Evolutionary conservation across 1,284 basidiomycete genomes (phyloP).

Genomic region (Ganoderma resinaceum): DNA sequence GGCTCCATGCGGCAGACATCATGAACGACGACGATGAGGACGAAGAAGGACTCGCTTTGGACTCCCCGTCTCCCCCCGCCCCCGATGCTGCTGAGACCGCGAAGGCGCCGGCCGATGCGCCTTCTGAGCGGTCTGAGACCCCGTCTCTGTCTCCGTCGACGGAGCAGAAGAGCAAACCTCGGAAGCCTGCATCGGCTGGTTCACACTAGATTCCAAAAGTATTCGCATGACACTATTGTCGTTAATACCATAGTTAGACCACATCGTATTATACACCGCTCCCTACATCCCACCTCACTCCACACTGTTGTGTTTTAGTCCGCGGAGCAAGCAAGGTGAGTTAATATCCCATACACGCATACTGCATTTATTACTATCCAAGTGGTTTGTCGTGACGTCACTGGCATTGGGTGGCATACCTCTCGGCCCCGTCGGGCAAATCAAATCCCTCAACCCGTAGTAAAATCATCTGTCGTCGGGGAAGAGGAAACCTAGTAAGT

Average conservation of each 20-base stretch:
- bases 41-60: slow-evolving; percentile 21
- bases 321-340: not conserved
- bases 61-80: slow-evolving; percentile 2
- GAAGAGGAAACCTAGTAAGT: too few species aligned
- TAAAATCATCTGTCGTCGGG: too few species aligned
- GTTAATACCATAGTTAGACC: slow-evolving; percentile 21
- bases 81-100: slow-evolving; percentile 19
- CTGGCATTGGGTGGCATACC: not conserved
- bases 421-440: not conserved
- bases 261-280: slow-evolving; percentile 7
- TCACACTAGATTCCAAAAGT: slow-evolving; percentile 29
- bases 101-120: slow-evolving; percentile 13
- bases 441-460: too few species aligned
- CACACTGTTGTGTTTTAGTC: not conserved
- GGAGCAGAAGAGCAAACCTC: slow-evolving; percentile 22
- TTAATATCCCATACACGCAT: not conserved
- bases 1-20: slow-evolving; percentile 30
- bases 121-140: slow-evolving; percentile 14
- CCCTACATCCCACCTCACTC: slow-evolving; percentile 1
- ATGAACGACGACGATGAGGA: slow-evolving; percentile 40
- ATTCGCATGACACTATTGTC: slow-evolving; percentile 18
- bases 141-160: slow-evolving; percentile 7
- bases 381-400: not conserved
- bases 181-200: slow-evolving; percentile 15
- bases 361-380: not conserved